A percentile compares a stretch with the other conserved stretches of the same genome.
phyloP scores from a whole-genome alignment of 805 yeast genomes.

The Saturnispora ahearnii region DNA sequence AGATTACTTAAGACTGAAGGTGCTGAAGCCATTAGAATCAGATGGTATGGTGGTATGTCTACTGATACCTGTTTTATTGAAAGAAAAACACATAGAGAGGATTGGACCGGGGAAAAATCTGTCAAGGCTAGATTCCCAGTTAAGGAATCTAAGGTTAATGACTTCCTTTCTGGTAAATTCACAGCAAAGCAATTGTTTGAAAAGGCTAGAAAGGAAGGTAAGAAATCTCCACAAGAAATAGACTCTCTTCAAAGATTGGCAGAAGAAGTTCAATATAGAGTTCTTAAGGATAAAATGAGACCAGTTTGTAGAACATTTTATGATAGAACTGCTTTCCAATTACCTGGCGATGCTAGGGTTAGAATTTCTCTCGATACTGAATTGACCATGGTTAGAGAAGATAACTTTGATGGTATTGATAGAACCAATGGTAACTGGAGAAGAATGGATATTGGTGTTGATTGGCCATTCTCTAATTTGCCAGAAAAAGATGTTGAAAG shows the following conservation, averaged over 20 bases:
- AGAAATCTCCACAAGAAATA: slow-evolving; percentile 77
- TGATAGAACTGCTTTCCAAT: slow-evolving; percentile 96
- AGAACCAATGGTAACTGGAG: slow-evolving; percentile 95
- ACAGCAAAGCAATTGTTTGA: slow-evolving; percentile 88
- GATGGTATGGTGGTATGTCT: slow-evolving; percentile 99
- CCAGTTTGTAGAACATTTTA: slow-evolving; percentile 96
- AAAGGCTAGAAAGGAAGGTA: slow-evolving; percentile 87
- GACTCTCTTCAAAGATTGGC: slow-evolving; percentile 90
- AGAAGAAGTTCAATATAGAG: slow-evolving; percentile 84
- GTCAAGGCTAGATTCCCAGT: slow-evolving; percentile 93
- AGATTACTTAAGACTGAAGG: slow-evolving; percentile 95
- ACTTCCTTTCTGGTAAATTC: slow-evolving; percentile 71
- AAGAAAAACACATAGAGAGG: slow-evolving; percentile 97
- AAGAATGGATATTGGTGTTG: slow-evolving; percentile 96
- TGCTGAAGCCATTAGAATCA: slow-evolving; percentile 94
- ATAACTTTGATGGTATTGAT: slow-evolving; percentile 86
- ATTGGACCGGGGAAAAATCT: slow-evolving; percentile 99
- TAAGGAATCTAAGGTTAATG: slow-evolving; percentile 85
- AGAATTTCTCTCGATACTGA: slow-evolving; percentile 97
- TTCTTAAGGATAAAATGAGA: slow-evolving; percentile 71
- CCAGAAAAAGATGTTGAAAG: slow-evolving; percentile 80
- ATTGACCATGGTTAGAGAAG: slow-evolving; percentile 95
- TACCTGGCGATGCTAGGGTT: slow-evolving; percentile 98
- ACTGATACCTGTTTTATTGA: slow-evolving; percentile 90
- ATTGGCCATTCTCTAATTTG: slow-evolving; percentile 86